Conservation (phyloP, 176 grass and related monocot species). For the Chrysopogon serrulatus region DNA sequence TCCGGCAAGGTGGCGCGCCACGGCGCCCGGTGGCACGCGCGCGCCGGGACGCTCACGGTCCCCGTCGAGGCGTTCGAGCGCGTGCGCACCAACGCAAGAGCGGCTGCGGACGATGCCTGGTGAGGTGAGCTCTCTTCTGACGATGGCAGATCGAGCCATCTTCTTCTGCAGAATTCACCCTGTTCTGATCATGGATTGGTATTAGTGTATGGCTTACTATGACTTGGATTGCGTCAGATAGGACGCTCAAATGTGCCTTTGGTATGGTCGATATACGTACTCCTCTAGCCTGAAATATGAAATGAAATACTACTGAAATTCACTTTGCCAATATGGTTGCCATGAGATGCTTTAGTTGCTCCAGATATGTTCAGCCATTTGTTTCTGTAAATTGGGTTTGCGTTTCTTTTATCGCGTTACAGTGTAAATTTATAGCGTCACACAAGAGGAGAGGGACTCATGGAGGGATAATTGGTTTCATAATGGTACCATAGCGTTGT, state of each 20-base stretch:
- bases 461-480: no score
- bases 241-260: not conserved
- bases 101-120: conserved; percentile 38
- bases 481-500: no score
- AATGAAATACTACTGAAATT: not conserved
- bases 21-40: conserved; percentile 34
- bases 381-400: not conserved
- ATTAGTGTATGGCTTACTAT: not conserved
- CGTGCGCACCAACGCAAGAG: conserved; percentile 43
- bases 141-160: not conserved
- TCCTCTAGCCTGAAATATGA: not conserved
- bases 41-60: conserved; percentile 23
- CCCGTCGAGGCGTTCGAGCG: conserved; percentile 38
- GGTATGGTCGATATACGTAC: not conserved
- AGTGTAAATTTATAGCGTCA: no score
- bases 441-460: no score
- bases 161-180: not conserved
- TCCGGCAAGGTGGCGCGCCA: conserved; percentile 19
- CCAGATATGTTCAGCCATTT: not conserved
- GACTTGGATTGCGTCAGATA: not conserved
- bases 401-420: not conserved
- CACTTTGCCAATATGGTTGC: not conserved
- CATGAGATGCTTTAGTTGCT: no score
- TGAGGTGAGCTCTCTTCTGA: conserved; percentile 1
- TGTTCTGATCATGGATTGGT: not conserved